These are phyloP conservation scores for Coelastrella sp. DNA, from an alignment of 139 green algal genomes.

Conservation along the genomic window DNA sequence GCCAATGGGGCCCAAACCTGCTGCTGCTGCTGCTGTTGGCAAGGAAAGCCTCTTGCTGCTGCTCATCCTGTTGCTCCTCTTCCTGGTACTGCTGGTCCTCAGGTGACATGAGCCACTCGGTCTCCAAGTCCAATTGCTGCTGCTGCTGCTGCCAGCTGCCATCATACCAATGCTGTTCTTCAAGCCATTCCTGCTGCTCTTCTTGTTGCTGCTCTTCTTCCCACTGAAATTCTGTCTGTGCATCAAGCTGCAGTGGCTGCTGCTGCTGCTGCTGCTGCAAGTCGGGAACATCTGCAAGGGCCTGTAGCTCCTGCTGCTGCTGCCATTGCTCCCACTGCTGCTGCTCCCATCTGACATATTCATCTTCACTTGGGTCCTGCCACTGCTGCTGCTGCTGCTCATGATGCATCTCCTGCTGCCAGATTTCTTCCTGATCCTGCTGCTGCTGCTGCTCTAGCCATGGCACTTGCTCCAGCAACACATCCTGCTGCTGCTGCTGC, in stretches of 20 bases:
- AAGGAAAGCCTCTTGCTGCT: not conserved
- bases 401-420: not conserved
- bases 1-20: not conserved
- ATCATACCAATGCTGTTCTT: not conserved
- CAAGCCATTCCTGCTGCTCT: slow-evolving; percentile 1
- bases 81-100: not conserved
- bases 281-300: no score
- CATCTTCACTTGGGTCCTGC: not conserved
- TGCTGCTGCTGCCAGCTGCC: not conserved
- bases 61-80: not conserved
- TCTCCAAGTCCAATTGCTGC: not conserved
- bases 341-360: not conserved
- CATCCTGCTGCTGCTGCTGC: not conserved
- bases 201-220: slow-evolving; percentile 12
- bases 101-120: no score
- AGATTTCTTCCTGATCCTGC: not conserved
- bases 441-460: not conserved
- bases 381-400: slow-evolving; percentile 25
- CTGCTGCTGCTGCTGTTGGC: slow-evolving; percentile 13
- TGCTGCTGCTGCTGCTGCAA: not conserved
- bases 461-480: not conserved
- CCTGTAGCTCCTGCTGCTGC: slow-evolving; percentile 5
- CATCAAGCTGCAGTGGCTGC: not conserved
- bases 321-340: slow-evolving; percentile 1
- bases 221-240: not conserved